These are phyloP conservation scores for Septoria linicola DNA, from an alignment of 2,329 filamentous ascomycete species.

Conservation along the genomic window DNA sequence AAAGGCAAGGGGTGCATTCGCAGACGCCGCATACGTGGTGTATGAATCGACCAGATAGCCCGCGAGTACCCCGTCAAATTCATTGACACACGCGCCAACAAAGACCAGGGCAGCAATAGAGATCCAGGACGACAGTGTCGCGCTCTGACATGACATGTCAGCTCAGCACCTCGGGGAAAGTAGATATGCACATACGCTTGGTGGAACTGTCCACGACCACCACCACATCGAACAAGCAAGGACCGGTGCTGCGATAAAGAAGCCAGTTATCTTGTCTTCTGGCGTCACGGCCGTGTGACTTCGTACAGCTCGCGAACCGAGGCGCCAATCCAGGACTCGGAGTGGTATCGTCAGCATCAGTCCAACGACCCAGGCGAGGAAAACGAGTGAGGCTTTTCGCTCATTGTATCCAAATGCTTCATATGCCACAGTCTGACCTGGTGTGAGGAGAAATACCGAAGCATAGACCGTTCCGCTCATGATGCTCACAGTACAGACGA, in stretches of 20 bases:
- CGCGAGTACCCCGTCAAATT: slow-evolving; percentile 45
- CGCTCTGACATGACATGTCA: too few species aligned
- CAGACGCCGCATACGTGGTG: slow-evolving; percentile 46
- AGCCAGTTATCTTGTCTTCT: slow-evolving; percentile 51
- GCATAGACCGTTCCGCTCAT: slow-evolving; percentile 47
- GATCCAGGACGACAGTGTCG: slow-evolving; percentile 23
- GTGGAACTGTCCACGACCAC: neutral
- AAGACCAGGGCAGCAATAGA: slow-evolving; percentile 38
- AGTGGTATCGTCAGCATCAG: slow-evolving; percentile 46
- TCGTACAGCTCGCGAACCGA: slow-evolving; percentile 20
- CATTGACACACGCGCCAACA: slow-evolving; percentile 51
- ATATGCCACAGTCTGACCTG: slow-evolving; percentile 42
- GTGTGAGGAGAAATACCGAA: slow-evolving; percentile 44
- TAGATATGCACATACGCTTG: neutral
- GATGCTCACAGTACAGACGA: slow-evolving; percentile 46
- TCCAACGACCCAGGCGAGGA: slow-evolving; percentile 53
- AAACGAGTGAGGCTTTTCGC: slow-evolving; percentile 50
- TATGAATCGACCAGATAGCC: slow-evolving; percentile 50
- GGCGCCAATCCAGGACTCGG: slow-evolving; percentile 44
- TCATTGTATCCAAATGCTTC: slow-evolving; percentile 34
- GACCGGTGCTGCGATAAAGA: slow-evolving; percentile 46
- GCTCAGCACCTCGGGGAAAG: too few species aligned
- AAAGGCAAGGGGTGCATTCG: slow-evolving; percentile 46
- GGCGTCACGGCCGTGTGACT: slow-evolving; percentile 36
- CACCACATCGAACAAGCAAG: slow-evolving; percentile 43